These are phyloP conservation scores for Passiflora organensis DNA, from an alignment of 345 rosid genomes.

Conservation along the genomic window DNA sequence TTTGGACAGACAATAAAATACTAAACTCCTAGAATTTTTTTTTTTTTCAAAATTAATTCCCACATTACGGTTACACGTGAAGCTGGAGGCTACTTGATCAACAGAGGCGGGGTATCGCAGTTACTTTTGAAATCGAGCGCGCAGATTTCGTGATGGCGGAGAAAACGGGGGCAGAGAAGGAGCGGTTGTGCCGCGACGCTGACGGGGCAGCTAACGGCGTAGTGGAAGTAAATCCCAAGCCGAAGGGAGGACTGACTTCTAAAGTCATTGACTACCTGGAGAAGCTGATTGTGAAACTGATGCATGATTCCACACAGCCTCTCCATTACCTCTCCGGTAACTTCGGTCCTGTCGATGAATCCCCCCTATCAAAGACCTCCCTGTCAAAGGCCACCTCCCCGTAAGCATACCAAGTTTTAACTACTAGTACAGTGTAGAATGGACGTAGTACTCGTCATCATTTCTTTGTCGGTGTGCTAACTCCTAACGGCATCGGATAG, in stretches of 20 bases:
- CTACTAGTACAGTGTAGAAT: too few species aligned
- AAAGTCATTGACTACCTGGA: slow-evolving; percentile 65
- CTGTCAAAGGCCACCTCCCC: slow-evolving; percentile 73
- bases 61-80: too few species aligned
- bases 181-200: slow-evolving; percentile 19
- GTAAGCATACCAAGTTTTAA: too few species aligned
- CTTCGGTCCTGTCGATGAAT: slow-evolving; percentile 71
- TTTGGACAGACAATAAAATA: too few species aligned
- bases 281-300: slow-evolving; percentile 62
- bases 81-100: too few species aligned
- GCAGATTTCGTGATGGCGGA: neutral
- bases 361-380: slow-evolving; percentile 69
- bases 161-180: slow-evolving; percentile 14
- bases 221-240: slow-evolving; percentile 56
- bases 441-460: too few species aligned
- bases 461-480: too few species aligned
- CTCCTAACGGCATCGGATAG: too few species aligned
- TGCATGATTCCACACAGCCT: slow-evolving; percentile 64
- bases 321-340: slow-evolving; percentile 83
- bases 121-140: too few species aligned
- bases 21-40: too few species aligned
- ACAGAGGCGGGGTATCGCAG: too few species aligned
- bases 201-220: slow-evolving; percentile 16
- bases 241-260: slow-evolving; percentile 59
- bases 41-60: too few species aligned